Conservation (phyloP, 257 asterid species). For the Solanum rostratum region DNA sequence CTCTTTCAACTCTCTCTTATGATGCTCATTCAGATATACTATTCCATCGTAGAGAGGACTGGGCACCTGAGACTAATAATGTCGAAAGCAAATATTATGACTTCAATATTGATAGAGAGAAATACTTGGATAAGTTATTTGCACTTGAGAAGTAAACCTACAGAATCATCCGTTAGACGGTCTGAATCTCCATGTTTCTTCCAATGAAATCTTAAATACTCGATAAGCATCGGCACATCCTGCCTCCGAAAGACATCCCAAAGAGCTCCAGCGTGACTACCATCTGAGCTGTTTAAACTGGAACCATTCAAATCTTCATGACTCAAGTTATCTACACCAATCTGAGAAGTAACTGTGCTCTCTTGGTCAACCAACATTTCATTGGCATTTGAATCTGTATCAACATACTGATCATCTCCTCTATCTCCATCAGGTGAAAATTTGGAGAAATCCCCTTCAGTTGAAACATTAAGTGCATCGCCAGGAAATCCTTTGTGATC, state of each 20-base stretch:
- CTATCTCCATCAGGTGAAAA: constrained; percentile 25
- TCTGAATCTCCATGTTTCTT: constrained; percentile 34
- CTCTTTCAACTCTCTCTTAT: constrained; percentile 71
- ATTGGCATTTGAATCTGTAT: constrained; percentile 15
- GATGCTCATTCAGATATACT: constrained; percentile 56
- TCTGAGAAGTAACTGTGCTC: constrained; percentile 20
- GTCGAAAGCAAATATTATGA: constrained; percentile 7
- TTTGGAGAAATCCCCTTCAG: constrained; percentile 22
- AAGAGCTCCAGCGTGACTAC: constrained; percentile 55
- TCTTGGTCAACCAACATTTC: constrained; percentile 24
- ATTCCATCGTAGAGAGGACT: constrained; percentile 56
- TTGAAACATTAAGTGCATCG: constrained; percentile 20
- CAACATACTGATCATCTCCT: constrained; percentile 23
- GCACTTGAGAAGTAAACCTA: constrained; percentile 22
- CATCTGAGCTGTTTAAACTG: constrained; percentile 15
- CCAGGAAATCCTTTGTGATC: constrained; percentile 22
- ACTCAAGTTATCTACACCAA: constrained; percentile 17
- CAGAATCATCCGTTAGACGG: constrained; percentile 20
- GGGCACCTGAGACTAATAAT: constrained; percentile 38
- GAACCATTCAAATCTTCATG: constrained; percentile 19
- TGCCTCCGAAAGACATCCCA: constrained; percentile 86
- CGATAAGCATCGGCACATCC: constrained; percentile 66
- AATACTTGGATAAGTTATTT: not conserved
- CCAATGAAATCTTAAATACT: constrained; percentile 50
- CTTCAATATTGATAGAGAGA: not conserved